Conservation (phyloP, 2,329 filamentous ascomycete species). For the Pseudogymnoascus sp. region DNA sequence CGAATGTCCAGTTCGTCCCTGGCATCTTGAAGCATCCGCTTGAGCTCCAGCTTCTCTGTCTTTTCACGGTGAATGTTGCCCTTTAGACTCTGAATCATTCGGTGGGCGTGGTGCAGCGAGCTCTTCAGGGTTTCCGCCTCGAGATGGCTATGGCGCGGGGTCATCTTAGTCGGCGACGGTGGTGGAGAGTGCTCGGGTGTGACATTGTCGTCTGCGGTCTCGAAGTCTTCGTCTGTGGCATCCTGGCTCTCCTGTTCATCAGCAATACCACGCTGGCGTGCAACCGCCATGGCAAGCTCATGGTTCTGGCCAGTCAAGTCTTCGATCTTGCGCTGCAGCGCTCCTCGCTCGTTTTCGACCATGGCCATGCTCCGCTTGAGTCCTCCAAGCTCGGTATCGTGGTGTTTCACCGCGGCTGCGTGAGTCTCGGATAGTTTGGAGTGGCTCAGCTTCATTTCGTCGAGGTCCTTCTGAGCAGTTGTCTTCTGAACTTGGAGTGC, state of each 20-base stretch:
- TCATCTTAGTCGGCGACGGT: conserved; percentile 82
- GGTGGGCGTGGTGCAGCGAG: conserved; percentile 86
- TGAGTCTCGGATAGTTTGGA: conserved; percentile 78
- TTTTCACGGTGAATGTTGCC: conserved; percentile 95
- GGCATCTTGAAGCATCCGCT: conserved; percentile 89
- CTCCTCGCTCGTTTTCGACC: conserved; percentile 70
- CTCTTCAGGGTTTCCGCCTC: conserved; percentile 94
- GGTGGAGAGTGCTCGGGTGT: conserved; percentile 89
- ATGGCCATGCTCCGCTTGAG: conserved; percentile 73
- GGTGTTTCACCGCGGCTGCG: conserved; percentile 65
- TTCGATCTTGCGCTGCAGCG: conserved; percentile 77
- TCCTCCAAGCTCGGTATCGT: conserved; percentile 80
- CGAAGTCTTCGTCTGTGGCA: conserved; percentile 55
- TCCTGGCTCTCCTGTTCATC: conserved; percentile 58
- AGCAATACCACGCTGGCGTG: conserved; percentile 61
- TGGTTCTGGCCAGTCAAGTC: conserved; percentile 85
- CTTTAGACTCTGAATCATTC: conserved; percentile 93
- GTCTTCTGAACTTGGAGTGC: conserved; percentile 67
- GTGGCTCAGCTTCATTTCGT: conserved; percentile 77
- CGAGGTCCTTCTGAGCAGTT: conserved; percentile 73
- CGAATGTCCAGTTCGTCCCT: conserved; percentile 80
- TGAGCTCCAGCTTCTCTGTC: conserved; percentile 94
- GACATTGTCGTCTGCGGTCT: conserved; percentile 58
- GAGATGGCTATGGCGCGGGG: conserved; percentile 82
- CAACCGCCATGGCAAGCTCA: conserved; percentile 78